A percentile compares a stretch with the other conserved stretches of the same genome.
phyloP scores from a whole-genome alignment of 73 alveolate genomes.

The Blepharisma stoltei region DNA sequence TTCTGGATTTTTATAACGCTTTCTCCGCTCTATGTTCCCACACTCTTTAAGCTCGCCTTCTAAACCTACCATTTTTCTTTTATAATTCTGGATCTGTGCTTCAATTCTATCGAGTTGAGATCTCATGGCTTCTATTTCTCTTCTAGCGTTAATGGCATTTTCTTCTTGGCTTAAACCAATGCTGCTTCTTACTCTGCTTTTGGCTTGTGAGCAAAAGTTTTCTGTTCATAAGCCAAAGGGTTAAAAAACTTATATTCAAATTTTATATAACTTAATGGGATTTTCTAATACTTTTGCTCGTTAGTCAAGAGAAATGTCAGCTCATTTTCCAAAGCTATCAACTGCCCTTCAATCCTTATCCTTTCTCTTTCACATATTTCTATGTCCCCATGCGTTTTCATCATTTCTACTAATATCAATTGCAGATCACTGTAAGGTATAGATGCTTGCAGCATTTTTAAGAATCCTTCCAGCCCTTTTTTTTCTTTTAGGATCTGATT shows the following conservation, averaged over 20 bases:
- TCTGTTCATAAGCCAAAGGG: no score
- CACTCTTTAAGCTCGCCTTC: neutral
- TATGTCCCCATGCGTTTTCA: neutral
- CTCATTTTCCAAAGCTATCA: neutral
- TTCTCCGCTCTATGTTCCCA: neutral
- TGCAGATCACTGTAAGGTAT: neutral
- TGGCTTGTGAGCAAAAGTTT: no score
- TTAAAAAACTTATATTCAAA: no score
- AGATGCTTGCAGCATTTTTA: neutral
- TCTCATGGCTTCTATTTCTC: slow-evolving; percentile 18
- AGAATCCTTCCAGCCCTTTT: neutral
- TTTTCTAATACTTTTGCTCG: no score
- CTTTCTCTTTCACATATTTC: slow-evolving; percentile 16
- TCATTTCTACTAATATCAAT: slow-evolving; percentile 2
- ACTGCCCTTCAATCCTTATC: neutral
- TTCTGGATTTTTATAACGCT: neutral
- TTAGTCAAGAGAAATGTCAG: neutral
- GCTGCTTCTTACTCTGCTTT: no score
- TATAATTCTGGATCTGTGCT: slow-evolving; percentile 2
- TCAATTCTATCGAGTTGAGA: neutral
- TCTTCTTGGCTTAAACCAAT: slow-evolving; percentile 7
- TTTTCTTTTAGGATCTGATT: neutral
- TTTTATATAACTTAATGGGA: no score
- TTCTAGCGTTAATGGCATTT: slow-evolving; percentile 15
- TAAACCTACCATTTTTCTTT: neutral